Conservation (phyloP, 1,284 basidiomycete genomes). For the Marasmius oreades region DNA sequence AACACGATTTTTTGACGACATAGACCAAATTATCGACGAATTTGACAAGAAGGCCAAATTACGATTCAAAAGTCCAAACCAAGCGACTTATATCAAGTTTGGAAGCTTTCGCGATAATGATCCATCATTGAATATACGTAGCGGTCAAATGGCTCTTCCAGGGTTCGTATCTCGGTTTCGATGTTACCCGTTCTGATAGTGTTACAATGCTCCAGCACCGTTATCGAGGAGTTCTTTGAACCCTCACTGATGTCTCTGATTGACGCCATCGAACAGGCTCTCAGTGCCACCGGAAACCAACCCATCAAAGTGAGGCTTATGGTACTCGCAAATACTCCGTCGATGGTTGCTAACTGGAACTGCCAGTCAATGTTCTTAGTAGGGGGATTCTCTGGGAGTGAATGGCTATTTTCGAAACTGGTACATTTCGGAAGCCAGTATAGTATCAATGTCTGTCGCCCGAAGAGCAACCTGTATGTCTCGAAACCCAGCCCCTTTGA, state of each 20-base stretch:
- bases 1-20: constrained; percentile 31
- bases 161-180: constrained; percentile 30
- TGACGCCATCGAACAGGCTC: constrained; percentile 1
- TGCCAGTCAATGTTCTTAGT: constrained; percentile 33
- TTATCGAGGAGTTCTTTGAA: constrained; percentile 33
- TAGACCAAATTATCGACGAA: constrained; percentile 38
- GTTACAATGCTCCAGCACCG: constrained; percentile 20
- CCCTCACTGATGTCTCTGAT: constrained; percentile 31
- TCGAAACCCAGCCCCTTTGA: background rate
- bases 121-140: constrained; percentile 36
- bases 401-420: constrained; percentile 41
- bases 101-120: constrained; percentile 46
- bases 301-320: background rate
- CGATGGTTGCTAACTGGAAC: background rate
- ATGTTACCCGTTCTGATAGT: no score
- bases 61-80: constrained; percentile 36
- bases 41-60: constrained; percentile 54
- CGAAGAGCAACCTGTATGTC: constrained; percentile 38
- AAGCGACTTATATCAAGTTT: constrained; percentile 47
- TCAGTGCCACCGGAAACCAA: background rate
- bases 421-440: constrained; percentile 26
- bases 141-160: constrained; percentile 33
- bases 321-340: background rate
- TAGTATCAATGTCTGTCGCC: constrained; percentile 30
- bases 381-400: constrained; percentile 50